Conservation (phyloP, 2,329 filamentous ascomycete species). For the Dendrostoma leiphaemia region DNA sequence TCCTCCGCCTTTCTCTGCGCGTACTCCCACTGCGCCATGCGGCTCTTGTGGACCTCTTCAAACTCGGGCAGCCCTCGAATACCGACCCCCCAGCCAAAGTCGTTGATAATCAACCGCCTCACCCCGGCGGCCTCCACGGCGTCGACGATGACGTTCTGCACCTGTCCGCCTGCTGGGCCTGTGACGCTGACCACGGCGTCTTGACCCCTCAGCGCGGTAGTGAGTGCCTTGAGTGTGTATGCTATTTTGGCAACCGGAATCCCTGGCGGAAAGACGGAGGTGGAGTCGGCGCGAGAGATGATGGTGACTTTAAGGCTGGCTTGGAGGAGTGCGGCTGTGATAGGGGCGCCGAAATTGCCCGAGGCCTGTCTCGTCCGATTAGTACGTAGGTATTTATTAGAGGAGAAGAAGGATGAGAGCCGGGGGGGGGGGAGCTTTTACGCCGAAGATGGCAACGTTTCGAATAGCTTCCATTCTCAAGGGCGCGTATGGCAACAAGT, state of each 20-base stretch:
- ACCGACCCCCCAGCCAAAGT: slow-evolving; percentile 27
- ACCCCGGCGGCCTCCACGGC: slow-evolving; percentile 30
- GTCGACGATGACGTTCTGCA: slow-evolving; percentile 25
- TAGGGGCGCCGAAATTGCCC: slow-evolving; percentile 32
- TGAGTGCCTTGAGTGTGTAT: slow-evolving; percentile 21
- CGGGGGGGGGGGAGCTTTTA: too few species aligned
- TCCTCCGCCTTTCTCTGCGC: slow-evolving; percentile 21
- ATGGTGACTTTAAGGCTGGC: slow-evolving; percentile 34
- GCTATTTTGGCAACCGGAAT: slow-evolving; percentile 18
- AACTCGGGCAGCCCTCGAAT: slow-evolving; percentile 26
- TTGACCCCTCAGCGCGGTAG: slow-evolving; percentile 23
- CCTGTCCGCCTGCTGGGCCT: slow-evolving; percentile 22
- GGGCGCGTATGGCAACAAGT: background rate
- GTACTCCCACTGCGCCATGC: slow-evolving; percentile 23
- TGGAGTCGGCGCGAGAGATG: slow-evolving; percentile 28
- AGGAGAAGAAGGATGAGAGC: too few species aligned
- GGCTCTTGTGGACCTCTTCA: slow-evolving; percentile 17
- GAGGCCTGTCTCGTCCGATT: slow-evolving; percentile 23
- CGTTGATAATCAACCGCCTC: slow-evolving; percentile 26
- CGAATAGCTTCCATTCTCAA: slow-evolving; percentile 25
- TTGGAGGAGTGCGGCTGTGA: slow-evolving; percentile 14
- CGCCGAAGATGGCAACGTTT: slow-evolving; percentile 38
- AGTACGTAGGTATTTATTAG: too few species aligned
- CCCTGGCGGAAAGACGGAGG: slow-evolving; percentile 22
- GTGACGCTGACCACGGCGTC: slow-evolving; percentile 28